phyloP scores from a whole-genome alignment of 2,329 filamentous ascomycete species.

The Cercospora sp. region DNA sequence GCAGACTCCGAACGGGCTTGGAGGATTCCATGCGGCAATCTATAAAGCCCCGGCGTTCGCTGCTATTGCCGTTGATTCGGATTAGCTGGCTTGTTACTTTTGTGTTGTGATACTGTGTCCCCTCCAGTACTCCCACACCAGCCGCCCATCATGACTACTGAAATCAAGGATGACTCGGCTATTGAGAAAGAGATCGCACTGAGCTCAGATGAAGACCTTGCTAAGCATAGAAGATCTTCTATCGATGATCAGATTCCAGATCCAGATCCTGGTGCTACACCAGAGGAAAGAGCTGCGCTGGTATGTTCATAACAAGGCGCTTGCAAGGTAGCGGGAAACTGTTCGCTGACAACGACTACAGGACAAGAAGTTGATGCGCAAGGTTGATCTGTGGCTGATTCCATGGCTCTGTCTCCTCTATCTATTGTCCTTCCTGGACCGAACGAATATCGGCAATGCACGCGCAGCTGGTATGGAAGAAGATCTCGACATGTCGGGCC shows the following conservation, averaged over 20 bases:
- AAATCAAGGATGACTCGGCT: conserved; percentile 7
- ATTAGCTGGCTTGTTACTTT: neutral
- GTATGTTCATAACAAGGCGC: neutral
- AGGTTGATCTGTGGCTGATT: conserved; percentile 55
- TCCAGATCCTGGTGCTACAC: conserved; percentile 20
- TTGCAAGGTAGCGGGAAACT: neutral
- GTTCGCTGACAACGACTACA: neutral
- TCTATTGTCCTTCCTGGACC: conserved; percentile 61
- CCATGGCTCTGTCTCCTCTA: conserved; percentile 59
- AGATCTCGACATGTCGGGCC: conserved; percentile 63
- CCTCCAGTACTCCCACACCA: conserved; percentile 2
- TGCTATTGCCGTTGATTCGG: conserved; percentile 1
- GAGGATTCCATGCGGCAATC: conserved; percentile 1
- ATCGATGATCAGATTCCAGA: conserved; percentile 15
- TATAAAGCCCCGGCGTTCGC: conserved; percentile 7
- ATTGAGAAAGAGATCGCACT: conserved; percentile 15
- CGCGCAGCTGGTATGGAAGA: conserved; percentile 57
- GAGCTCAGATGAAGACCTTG: conserved; percentile 14
- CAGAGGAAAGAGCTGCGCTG: conserved; percentile 16
- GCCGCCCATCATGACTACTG: conserved; percentile 13
- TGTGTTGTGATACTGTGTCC: neutral
- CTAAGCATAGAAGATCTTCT: conserved; percentile 5
- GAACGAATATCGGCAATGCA: conserved; percentile 56
- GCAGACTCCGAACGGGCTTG: neutral
- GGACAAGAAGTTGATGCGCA: conserved; percentile 55